Conservation (phyloP, 495 filamentous ascomycete species). For the Beverwykella pulmonaria region DNA sequence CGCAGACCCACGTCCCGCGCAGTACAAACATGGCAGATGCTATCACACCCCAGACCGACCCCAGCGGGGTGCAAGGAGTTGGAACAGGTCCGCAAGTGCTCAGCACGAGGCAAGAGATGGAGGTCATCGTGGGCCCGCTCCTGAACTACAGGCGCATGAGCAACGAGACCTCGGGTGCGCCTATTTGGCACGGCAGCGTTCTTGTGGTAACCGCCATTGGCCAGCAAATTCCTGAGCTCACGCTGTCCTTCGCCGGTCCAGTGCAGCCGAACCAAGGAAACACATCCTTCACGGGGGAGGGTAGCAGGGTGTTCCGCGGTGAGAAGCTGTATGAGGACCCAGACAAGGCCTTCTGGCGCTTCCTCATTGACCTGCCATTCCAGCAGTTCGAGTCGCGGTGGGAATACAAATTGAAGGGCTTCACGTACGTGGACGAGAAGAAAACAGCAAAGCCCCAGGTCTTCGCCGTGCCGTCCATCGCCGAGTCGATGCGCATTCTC, state of each 20-base stretch:
- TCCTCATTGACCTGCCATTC: slow-evolving; percentile 64
- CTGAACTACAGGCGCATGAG: slow-evolving; percentile 86
- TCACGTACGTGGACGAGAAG: slow-evolving; percentile 50
- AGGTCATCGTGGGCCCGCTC: slow-evolving; percentile 77
- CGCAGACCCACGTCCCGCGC: background rate
- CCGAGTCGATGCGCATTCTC: slow-evolving; percentile 91
- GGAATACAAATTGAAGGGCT: slow-evolving; percentile 60
- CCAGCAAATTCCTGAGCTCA: slow-evolving; percentile 54
- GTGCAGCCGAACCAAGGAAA: slow-evolving; percentile 30
- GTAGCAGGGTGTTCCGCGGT: slow-evolving; percentile 48
- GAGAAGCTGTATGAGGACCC: slow-evolving; percentile 79
- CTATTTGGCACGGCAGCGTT: slow-evolving; percentile 79
- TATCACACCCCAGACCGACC: slow-evolving; percentile 9
- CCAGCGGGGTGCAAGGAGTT: slow-evolving; percentile 29
- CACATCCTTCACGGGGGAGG: slow-evolving; percentile 16
- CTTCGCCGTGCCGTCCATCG: slow-evolving; percentile 75
- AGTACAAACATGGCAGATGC: slow-evolving; percentile 3
- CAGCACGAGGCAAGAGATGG: slow-evolving; percentile 46
- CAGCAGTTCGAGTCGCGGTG: slow-evolving; percentile 58
- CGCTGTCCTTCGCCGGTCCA: slow-evolving; percentile 53
- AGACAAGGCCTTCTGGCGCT: slow-evolving; percentile 79
- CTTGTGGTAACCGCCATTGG: slow-evolving; percentile 75
- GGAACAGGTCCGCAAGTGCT: slow-evolving; percentile 40
- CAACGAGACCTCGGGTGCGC: slow-evolving; percentile 50
- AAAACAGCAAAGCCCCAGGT: slow-evolving; percentile 24